These are phyloP conservation scores for Lachancea kluyveri DNA, from an alignment of 805 yeast species.

Conservation along the genomic window DNA sequence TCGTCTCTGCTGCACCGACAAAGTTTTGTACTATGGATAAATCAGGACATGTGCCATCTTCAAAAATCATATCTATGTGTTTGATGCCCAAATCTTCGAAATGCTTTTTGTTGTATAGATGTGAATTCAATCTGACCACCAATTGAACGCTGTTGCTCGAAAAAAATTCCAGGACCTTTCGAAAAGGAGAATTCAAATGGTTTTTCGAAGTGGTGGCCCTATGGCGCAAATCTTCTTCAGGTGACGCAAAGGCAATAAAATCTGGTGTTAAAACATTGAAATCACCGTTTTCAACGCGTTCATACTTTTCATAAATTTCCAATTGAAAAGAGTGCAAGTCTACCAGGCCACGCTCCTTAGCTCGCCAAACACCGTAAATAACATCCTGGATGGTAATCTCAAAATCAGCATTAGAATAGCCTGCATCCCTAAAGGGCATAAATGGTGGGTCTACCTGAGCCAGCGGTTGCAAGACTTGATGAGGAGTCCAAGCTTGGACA, in stretches of 20 bases:
- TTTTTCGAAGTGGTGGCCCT: conserved; percentile 17
- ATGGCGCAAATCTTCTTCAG: conserved; percentile 55
- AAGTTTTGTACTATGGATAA: conserved; percentile 88
- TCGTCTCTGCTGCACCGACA: conserved; percentile 90
- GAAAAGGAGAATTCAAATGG: conserved; percentile 64
- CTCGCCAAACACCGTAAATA: conserved; percentile 96
- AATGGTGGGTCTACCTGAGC: conserved; percentile 90
- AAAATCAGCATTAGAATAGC: conserved; percentile 92
- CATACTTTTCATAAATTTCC: conserved; percentile 92
- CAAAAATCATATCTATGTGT: conserved; percentile 93
- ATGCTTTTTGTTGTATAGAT: conserved; percentile 77
- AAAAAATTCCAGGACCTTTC: conserved; percentile 76
- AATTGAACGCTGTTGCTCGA: conserved; percentile 66
- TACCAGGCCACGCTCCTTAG: conserved; percentile 84
- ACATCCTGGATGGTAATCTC: conserved; percentile 91
- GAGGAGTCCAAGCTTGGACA: conserved; percentile 98
- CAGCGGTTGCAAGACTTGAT: conserved; percentile 91
- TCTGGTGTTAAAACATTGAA: conserved; percentile 87
- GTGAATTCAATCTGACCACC: conserved; percentile 90
- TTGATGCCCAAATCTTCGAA: conserved; percentile 78
- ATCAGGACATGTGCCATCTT: conserved; percentile 97
- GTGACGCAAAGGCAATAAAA: conserved; percentile 96
- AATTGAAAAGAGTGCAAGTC: conserved; percentile 82
- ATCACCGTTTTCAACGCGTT: conserved; percentile 95
- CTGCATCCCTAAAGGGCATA: conserved; percentile 95